Percentiles rank a stretch among this genome's conserved stretches.
Conservation (phyloP, 2,329 filamentous ascomycete species). For the Clarireedia hainanense region DNA sequence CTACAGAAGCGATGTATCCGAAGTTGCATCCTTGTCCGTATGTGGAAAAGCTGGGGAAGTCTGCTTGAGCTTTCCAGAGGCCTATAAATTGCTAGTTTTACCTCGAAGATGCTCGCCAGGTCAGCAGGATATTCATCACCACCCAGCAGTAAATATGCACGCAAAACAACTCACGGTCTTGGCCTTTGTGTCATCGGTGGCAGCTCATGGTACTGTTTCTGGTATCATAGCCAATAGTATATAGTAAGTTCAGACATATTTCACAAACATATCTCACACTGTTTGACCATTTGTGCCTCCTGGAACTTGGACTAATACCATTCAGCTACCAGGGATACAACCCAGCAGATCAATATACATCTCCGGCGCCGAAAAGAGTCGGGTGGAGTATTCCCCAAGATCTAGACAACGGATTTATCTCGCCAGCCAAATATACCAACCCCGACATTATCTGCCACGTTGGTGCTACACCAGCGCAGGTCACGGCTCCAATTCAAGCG, state of each 20-base stretch:
- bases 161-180: slow-evolving; percentile 14
- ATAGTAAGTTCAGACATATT: slow-evolving; percentile 16
- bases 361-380: slow-evolving; percentile 35
- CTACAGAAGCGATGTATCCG: neutral
- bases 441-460: slow-evolving; percentile 56
- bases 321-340: slow-evolving; percentile 31
- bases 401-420: slow-evolving; percentile 45
- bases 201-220: slow-evolving; percentile 24
- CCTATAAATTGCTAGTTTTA: neutral
- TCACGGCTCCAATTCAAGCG: slow-evolving; percentile 49
- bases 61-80: neutral
- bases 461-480: slow-evolving; percentile 41
- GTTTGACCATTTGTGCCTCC: neutral
- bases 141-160: slow-evolving; percentile 10
- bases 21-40: neutral
- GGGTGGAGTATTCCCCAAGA: slow-evolving; percentile 45
- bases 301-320: neutral
- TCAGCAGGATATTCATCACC: neutral
- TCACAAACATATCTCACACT: neutral
- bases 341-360: slow-evolving; percentile 26
- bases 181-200: slow-evolving; percentile 16
- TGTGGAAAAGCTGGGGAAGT: neutral
- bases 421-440: slow-evolving; percentile 37
- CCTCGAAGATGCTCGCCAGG: neutral
- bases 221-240: slow-evolving; percentile 25